These are phyloP conservation scores for Didymosphaeria variabile DNA, from an alignment of 2,329 filamentous ascomycete genomes.

Conservation along the genomic window DNA sequence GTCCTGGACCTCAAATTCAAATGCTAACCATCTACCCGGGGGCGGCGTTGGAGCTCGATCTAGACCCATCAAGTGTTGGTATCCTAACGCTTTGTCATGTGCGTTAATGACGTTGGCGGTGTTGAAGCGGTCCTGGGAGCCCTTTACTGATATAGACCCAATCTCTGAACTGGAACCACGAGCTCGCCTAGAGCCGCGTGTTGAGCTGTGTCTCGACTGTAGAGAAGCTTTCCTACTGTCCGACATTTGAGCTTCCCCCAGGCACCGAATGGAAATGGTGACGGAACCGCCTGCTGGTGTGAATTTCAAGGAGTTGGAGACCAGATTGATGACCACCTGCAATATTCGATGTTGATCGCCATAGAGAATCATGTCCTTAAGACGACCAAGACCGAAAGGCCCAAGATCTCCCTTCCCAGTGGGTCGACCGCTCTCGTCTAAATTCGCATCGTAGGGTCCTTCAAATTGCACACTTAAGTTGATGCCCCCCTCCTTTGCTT, in stretches of 20 bases:
- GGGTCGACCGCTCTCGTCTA: slow-evolving; percentile 49
- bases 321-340: slow-evolving; percentile 92
- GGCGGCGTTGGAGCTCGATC: slow-evolving; percentile 55
- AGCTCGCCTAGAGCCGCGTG: slow-evolving; percentile 46
- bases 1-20: slow-evolving; percentile 90
- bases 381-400: slow-evolving; percentile 70
- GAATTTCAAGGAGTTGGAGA: slow-evolving; percentile 92
- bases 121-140: slow-evolving; percentile 37
- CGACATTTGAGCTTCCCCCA: slow-evolving; percentile 64
- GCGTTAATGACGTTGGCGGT: slow-evolving; percentile 58
- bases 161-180: slow-evolving; percentile 44
- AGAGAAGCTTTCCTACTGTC: slow-evolving; percentile 57
- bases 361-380: slow-evolving; percentile 89
- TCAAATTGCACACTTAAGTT: slow-evolving; percentile 76
- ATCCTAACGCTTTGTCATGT: slow-evolving; percentile 49
- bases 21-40: slow-evolving; percentile 73
- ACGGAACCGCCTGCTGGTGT: slow-evolving; percentile 81
- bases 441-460: slow-evolving; percentile 55
- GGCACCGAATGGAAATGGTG: slow-evolving; percentile 76
- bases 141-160: slow-evolving; percentile 37
- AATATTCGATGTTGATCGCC: slow-evolving; percentile 92
- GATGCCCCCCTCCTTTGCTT: slow-evolving; percentile 82
- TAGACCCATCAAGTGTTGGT: slow-evolving; percentile 45
- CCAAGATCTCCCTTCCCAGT: slow-evolving; percentile 66
- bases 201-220: slow-evolving; percentile 53